Conservation (phyloP, 805 yeast species). For the Teunomyces barrocoloradensis region DNA sequence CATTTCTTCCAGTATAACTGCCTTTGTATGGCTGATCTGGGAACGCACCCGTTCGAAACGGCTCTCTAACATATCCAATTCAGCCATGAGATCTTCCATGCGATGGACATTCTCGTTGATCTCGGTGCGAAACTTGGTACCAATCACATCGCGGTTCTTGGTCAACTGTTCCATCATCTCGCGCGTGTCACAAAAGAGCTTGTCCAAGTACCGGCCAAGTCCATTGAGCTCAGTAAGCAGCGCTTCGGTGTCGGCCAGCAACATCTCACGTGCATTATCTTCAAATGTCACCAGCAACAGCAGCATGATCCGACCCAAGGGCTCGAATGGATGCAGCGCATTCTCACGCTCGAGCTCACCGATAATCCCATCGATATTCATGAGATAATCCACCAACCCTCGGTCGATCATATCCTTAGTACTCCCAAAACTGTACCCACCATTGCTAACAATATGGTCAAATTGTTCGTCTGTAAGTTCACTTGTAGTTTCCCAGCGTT, state of each 20-base stretch:
- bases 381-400: conserved; percentile 25
- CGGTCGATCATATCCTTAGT: conserved; percentile 17
- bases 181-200: conserved; percentile 16
- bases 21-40: conserved; percentile 24
- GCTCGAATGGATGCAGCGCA: conserved; percentile 4
- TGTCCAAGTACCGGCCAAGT: conserved; percentile 17
- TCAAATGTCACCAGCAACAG: background rate
- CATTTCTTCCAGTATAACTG: conserved; percentile 23
- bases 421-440: conserved; percentile 18
- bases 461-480: conserved; percentile 12
- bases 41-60: conserved; percentile 16
- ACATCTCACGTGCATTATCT: background rate
- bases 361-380: conserved; percentile 26
- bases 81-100: conserved; percentile 25
- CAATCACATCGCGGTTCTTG: conserved; percentile 15
- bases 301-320: conserved; percentile 5
- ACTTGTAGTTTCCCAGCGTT: background rate
- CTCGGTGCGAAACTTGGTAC: conserved; percentile 20
- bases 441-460: conserved; percentile 14
- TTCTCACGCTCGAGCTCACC: conserved; percentile 11
- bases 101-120: conserved; percentile 26
- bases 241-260: background rate
- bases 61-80: conserved; percentile 23
- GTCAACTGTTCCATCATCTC: conserved; percentile 18
- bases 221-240: conserved; percentile 12